Evolutionary conservation across 139 green algal species (phyloP).

Genomic region (Chlorella sp.): DNA sequence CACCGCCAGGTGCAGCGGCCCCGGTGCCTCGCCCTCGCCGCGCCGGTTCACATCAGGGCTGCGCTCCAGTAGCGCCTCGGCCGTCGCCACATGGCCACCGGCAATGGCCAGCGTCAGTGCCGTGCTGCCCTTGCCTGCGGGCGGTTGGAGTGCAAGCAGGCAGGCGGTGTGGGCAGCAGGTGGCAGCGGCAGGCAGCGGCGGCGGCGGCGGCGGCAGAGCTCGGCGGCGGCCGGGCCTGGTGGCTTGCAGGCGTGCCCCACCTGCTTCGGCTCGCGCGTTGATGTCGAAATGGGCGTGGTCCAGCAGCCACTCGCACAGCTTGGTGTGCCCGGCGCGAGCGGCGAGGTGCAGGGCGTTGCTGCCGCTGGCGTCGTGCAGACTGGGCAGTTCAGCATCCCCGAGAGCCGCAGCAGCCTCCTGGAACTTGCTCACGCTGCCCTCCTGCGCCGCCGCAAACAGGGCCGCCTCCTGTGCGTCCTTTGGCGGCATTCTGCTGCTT

Average conservation of each 20-base stretch:
- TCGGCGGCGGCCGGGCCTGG: not conserved
- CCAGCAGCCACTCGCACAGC: slow-evolving; percentile 19
- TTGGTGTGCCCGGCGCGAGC: slow-evolving; percentile 3
- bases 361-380: slow-evolving; percentile 2
- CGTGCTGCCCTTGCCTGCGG: slow-evolving; percentile 24
- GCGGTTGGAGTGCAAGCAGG: too few relatives aligned
- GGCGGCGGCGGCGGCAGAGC: not conserved
- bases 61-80: not conserved
- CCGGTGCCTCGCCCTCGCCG: not conserved
- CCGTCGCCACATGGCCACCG: not conserved
- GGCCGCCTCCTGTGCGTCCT: not conserved
- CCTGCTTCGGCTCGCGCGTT: slow-evolving; percentile 28
- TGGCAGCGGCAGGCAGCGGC: not conserved
- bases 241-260: not conserved
- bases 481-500: not conserved
- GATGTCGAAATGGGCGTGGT: slow-evolving; percentile 14
- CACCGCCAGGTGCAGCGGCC: slow-evolving; percentile 44
- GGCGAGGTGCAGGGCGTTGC: slow-evolving; percentile 20
- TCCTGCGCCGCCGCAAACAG: not conserved
- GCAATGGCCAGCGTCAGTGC: not conserved
- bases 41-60: not conserved
- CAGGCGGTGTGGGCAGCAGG: not conserved
- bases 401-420: not conserved
- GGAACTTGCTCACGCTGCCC: not conserved
- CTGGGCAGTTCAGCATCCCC: not conserved